Base-by-base conservation (phyloP, 1,284 basidiomycete species). In the Ceratobasidium sp. region DNA sequence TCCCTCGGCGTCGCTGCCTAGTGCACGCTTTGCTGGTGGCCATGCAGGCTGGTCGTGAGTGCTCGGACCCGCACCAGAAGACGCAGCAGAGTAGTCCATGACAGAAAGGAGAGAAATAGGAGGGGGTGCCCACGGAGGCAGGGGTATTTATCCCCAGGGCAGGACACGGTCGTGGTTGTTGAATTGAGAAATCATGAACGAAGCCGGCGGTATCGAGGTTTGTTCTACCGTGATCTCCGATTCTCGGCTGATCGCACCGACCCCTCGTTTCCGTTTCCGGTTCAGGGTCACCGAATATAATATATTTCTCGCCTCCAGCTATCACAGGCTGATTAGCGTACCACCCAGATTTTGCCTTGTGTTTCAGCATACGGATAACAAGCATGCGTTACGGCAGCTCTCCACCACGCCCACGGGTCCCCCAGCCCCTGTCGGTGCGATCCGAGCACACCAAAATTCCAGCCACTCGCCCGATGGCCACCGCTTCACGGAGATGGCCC, bases 201-300 rank as follows among this genome's bases (percentile, higher is more conserved):
- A 23, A 64, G 60, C 60, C 60, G 60, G 43, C 60, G 60, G 60
- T 34, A 64, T 64, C 60, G 21, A 46, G 39, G 59, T 43, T 18
- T 26, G 18, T 21, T 34, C 30, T 64, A 45, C 60, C 60, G 60
- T 64, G 60, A 64, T 64, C 41, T 64, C 60, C 60, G 60, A 39
- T 61, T n/a, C 14, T 39, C 43, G 43, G 43, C 16, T 45, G 43
- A 45, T 45, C 60, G 60, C 28, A 50, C 60, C 60, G 60, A 64
- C 39, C 18, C 50, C 23, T 16, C 59, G 18, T 23, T 45, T 61
- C 28, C 34, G 16, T 36, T 61, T 45, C 18, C 34, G 10, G 12
- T 39, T 39, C 50, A 32, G 50, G 28, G 50, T 28, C 28, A 53
- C 50, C 21, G 9, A 14, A 18, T 53, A 53, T 53, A 45, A 45